Evolutionary conservation across 78 protist genomes (phyloP), one percentile per base, ranked within the genome.

Genomic region (Anaeramoeba ignava): DNA sequence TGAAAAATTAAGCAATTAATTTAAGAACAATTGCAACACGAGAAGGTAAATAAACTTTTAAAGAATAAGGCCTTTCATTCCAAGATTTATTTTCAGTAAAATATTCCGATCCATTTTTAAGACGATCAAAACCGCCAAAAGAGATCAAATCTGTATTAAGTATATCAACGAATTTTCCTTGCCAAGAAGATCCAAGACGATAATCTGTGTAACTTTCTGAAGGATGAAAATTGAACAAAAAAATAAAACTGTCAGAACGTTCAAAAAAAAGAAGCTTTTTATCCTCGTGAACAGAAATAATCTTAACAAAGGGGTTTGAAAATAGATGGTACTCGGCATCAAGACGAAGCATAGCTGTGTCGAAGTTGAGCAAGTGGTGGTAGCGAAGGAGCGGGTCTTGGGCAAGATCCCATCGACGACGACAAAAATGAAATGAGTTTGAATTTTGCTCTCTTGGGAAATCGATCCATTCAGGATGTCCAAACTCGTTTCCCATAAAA

Each of bases 401-500:
- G 33, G 79, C 78, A 0, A 91, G 88, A 34, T 90, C 84, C 94
- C 93, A 93, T 80, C 90, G 91, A 33, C 96, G 87, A n/a, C 96
- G 86, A 0, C 92, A 91, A 81, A 92, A 84, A 34, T 90, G 88
- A 79, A 42, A 87, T 27, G 79, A 67, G 40, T 80, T 37, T 41
- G 33, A 79, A 92, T 97, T 97, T 40, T 93, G 96, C 2, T 33
- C 93, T 33, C 96, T 83, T 40, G 99, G 99, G 78, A 97, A 94
- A 83, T 97, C 99, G 1, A 97, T 91, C 99, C 99, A 97, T 86
- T 97, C 98, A 36, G 99, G 99, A 83, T 97, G 99, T 31, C 99
- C 99, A 67, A 93, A 97, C 88, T 97, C 99, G 82, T 95, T 95
- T 78, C 99, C 99, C 91, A 93, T 92, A 82, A 96, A 95, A 79